phyloP scores from a whole-genome alignment of 768 basidiomycete species.

The Ramaria rubella region DNA sequence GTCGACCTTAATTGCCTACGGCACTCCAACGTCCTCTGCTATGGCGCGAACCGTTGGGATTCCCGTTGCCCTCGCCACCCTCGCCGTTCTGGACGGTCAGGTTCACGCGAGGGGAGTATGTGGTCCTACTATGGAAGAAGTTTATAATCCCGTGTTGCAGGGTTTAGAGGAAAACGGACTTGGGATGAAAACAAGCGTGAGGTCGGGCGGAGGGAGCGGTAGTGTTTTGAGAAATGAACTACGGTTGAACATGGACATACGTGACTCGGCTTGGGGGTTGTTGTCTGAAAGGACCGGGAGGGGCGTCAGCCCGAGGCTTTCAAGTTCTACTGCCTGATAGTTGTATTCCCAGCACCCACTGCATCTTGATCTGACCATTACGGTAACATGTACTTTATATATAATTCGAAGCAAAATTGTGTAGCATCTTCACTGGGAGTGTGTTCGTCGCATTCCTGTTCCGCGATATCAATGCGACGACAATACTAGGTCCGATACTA shows the following conservation, averaged over 20 bases:
- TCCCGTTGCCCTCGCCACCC: conserved; percentile 78
- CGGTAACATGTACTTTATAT: too few species aligned
- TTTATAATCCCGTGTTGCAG: conserved; percentile 58
- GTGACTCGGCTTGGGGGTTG: too few species aligned
- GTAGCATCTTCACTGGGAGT: too few species aligned
- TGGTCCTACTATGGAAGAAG: conserved; percentile 53
- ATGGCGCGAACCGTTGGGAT: conserved; percentile 91
- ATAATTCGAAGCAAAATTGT: too few species aligned
- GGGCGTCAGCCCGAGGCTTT: too few species aligned
- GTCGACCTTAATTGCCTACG: conserved; percentile 61
- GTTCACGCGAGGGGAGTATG: conserved; percentile 51
- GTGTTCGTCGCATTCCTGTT: too few species aligned
- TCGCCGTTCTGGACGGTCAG: conserved; percentile 61
- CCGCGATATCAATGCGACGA: too few species aligned
- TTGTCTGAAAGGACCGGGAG: too few species aligned
- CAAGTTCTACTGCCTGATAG: too few species aligned
- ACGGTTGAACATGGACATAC: neutral
- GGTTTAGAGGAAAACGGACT: conserved; percentile 44
- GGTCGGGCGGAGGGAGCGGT: neutral
- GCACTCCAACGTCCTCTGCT: conserved; percentile 53
- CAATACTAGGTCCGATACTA: too few species aligned
- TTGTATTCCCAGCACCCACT: too few species aligned
- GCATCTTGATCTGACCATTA: too few species aligned
- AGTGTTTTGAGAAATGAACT: neutral
- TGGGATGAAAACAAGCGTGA: conserved; percentile 23